Conservation (phyloP, 2,329 filamentous ascomycete species). For the Bipolaris cookei region DNA sequence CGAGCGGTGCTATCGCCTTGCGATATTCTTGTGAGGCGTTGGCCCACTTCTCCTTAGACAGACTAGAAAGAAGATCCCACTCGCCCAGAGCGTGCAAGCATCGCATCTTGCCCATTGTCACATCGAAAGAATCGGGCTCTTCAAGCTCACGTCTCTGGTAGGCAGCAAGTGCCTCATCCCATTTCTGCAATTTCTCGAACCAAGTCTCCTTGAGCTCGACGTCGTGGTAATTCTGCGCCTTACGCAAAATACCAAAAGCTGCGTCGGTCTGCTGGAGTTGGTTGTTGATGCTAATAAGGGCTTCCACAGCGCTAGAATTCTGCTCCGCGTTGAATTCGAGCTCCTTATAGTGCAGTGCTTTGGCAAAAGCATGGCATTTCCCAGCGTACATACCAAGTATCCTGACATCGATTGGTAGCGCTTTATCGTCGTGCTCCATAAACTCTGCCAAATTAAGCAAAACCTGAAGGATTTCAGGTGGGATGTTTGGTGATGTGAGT, state of each 20-base stretch:
- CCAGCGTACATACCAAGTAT: constrained; percentile 93
- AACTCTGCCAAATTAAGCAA: constrained; percentile 97
- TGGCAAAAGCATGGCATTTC: constrained; percentile 96
- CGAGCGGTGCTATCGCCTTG: constrained; percentile 87
- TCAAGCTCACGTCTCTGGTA: constrained; percentile 86
- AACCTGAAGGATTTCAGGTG: constrained; percentile 91
- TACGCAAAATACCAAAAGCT: constrained; percentile 94
- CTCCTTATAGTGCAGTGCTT: constrained; percentile 98
- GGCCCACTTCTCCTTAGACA: constrained; percentile 93
- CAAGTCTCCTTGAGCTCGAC: constrained; percentile 97
- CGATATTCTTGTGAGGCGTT: constrained; percentile 87
- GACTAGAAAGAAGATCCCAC: constrained; percentile 88
- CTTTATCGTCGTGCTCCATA: constrained; percentile 99
- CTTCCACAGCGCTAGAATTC: constrained; percentile 92
- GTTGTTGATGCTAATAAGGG: constrained; percentile 98
- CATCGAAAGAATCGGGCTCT: constrained; percentile 77
- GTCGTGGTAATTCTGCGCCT: constrained; percentile 93
- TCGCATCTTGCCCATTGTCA: constrained; percentile 99
- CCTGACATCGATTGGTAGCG: constrained; percentile 94
- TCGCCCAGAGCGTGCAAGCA: constrained; percentile 96
- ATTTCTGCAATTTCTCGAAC: constrained; percentile 98
- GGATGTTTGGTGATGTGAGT: constrained; percentile 92
- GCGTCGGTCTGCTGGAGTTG: constrained; percentile 98
- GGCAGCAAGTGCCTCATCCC: constrained; percentile 94
- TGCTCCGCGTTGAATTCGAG: constrained; percentile 98